Evolutionary conservation across 2,329 filamentous ascomycete species (phyloP).

Genomic region (Chalaropsis thielavioides): DNA sequence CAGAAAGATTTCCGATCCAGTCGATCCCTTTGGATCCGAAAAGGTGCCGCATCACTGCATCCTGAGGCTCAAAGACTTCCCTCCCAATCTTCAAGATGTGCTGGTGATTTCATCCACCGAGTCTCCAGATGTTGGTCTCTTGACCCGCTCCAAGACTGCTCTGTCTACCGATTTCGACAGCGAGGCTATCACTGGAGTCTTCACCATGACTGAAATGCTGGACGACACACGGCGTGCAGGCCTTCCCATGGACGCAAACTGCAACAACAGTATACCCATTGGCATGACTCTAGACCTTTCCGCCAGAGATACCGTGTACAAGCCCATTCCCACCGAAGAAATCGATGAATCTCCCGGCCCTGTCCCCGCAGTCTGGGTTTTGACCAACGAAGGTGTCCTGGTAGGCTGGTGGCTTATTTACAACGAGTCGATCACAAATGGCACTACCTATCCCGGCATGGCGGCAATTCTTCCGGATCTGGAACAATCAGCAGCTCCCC

Average conservation of each 20-base stretch:
- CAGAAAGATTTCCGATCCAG: conserved; percentile 61
- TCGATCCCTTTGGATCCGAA: conserved; percentile 53
- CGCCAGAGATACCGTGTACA: conserved; percentile 58
- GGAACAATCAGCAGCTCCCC: conserved; percentile 18
- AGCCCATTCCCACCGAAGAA: conserved; percentile 61
- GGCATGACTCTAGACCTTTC: conserved; percentile 78
- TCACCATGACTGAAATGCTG: conserved; percentile 56
- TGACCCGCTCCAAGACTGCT: conserved; percentile 58
- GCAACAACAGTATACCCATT: conserved; percentile 60
- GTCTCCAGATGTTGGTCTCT: conserved; percentile 61
- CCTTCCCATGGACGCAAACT: conserved; percentile 49
- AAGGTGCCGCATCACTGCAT: conserved; percentile 63
- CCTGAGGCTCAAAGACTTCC: conserved; percentile 62
- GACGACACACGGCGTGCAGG: conserved; percentile 63
- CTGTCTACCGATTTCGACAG: conserved; percentile 47
- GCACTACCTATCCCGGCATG: conserved; percentile 59
- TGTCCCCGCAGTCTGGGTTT: conserved; percentile 65
- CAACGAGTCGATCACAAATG: conserved; percentile 64
- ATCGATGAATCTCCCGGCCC: conserved; percentile 66
- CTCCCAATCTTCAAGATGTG: conserved; percentile 65
- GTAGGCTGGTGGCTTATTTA: conserved; percentile 88
- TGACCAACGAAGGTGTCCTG: conserved; percentile 81
- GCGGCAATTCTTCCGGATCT: conserved; percentile 30
- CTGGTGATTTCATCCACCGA: conserved; percentile 72
- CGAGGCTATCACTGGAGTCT: conserved; percentile 48